A percentile compares a stretch with the other conserved stretches of the same genome.
These are phyloP conservation scores for Thinopyrum elongatum DNA, from an alignment of 176 grass and related monocot genomes.

Conservation along the genomic window DNA sequence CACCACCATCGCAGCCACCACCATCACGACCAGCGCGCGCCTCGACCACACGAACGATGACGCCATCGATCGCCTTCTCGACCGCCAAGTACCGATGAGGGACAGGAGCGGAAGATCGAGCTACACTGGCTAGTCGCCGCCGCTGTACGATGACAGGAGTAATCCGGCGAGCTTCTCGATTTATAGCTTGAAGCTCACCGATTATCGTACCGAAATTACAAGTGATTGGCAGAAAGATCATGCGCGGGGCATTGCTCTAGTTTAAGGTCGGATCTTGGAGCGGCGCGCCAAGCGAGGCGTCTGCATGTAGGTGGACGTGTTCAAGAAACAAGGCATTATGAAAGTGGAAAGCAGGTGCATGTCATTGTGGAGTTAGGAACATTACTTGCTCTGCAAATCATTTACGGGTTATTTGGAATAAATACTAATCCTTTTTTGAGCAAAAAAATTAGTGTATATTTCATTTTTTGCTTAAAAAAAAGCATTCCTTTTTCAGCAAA, in stretches of 20 bases:
- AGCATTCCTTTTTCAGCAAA: no score
- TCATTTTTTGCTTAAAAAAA: no score
- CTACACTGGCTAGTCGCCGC: background rate
- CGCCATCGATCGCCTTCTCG: background rate
- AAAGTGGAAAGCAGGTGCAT: background rate
- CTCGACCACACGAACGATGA: background rate
- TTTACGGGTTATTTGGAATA: no score
- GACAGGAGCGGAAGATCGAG: background rate
- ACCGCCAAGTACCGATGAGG: background rate
- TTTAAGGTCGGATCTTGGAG: conserved; percentile 7
- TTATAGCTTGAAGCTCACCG: background rate
- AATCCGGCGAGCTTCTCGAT: background rate
- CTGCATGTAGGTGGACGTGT: background rate
- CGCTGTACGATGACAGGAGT: background rate
- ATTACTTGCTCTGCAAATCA: no score
- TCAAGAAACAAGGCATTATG: background rate
- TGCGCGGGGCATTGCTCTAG: background rate
- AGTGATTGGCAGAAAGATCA: conserved; percentile 26
- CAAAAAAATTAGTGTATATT: no score
- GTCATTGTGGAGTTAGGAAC: background rate
- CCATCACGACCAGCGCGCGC: background rate
- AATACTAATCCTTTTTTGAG: no score
- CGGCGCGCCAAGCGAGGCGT: background rate
- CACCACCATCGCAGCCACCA: background rate
- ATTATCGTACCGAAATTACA: background rate